Evolutionary conservation across 2,329 filamentous ascomycete genomes (phyloP), one percentile per base, ranked within the genome.

Genomic region (Taxawa tesnikishii): DNA sequence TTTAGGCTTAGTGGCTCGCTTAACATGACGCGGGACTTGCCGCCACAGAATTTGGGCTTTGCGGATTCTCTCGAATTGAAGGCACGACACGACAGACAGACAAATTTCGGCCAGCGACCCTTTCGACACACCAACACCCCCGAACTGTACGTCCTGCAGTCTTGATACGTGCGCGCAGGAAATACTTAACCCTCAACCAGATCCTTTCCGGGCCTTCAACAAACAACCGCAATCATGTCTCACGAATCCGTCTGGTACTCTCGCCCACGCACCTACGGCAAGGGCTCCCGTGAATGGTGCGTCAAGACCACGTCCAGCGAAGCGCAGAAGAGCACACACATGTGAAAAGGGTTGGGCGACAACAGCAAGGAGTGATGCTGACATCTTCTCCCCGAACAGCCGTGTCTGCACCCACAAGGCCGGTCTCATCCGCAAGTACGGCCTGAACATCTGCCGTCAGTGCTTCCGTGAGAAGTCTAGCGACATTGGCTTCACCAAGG

Each of bases 401-500:
- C 79, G 78, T 59, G 77, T 82, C 60, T 83, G 78, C 83, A 84
- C 85, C 61, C 88, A 98, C 82, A 79, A 75, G 61, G 88, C 90
- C 59, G 90, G 90, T 92, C 79, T 98, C 53, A 94, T 98, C 78
- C 87, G 90, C 74, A 98, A 98, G 74, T 98, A 98, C 73, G 88
- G 90, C 61, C 75, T 94, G 54, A 84, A 93, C 58, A 75, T 78
- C 65, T 77, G 73, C 70, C 70, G 73, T 68, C 68, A 73, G 63
- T 78, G 73, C 70, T 79, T 79, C 69, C 60, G 74, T 50, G 74
- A 79, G 66, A 78, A 78, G 69, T 62, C 64, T 53, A 56, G 59
- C 55, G 73, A 79, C 59, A 77, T 79, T 56, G 74, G 74, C 50
- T 79, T 79, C 67, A 61, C 67, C 60, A 78, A 79, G 73, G 73